Percentiles rank a stretch among this genome's conserved stretches.
phyloP scores from a whole-genome alignment of 73 alveolate genomes.

The Symbiodinium natans region DNA sequence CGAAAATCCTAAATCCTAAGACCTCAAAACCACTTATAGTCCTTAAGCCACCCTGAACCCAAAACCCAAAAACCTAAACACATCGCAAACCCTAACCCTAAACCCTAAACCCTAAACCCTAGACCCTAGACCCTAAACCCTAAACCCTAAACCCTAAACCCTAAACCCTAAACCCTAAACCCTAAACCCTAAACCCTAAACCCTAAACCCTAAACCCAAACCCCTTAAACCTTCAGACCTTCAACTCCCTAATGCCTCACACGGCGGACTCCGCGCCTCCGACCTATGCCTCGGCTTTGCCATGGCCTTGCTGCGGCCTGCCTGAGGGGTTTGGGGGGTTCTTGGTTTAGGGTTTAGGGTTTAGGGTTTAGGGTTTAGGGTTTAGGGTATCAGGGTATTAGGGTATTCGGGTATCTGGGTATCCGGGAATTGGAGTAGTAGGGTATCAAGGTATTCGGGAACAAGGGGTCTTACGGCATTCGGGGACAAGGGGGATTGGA shows the following conservation, averaged over 20 bases:
- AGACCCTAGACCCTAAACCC: background rate
- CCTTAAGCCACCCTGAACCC: background rate
- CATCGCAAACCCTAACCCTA: background rate
- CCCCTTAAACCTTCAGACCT: background rate
- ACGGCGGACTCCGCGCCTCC: background rate
- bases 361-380: background rate
- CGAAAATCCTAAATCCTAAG: too few species aligned
- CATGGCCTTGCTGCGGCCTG: conserved; percentile 30
- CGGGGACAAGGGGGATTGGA: too few species aligned
- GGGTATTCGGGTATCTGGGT: too few species aligned
- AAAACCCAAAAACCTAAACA: background rate
- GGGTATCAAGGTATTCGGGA: background rate
- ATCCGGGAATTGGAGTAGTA: background rate
- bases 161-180: background rate
- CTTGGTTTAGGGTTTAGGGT: background rate
- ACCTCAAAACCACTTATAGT: too few species aligned
- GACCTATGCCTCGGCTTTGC: conserved; percentile 6
- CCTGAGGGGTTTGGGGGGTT: background rate
- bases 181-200: background rate
- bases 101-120: background rate
- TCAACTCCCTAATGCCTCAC: background rate
- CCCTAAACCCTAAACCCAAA: background rate
- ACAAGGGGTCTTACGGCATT: too few species aligned
- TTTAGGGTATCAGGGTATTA: too few species aligned
- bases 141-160: background rate